phyloP scores from a whole-genome alignment of 139 green algal species.

The Chlamydomonas schloesseri region DNA sequence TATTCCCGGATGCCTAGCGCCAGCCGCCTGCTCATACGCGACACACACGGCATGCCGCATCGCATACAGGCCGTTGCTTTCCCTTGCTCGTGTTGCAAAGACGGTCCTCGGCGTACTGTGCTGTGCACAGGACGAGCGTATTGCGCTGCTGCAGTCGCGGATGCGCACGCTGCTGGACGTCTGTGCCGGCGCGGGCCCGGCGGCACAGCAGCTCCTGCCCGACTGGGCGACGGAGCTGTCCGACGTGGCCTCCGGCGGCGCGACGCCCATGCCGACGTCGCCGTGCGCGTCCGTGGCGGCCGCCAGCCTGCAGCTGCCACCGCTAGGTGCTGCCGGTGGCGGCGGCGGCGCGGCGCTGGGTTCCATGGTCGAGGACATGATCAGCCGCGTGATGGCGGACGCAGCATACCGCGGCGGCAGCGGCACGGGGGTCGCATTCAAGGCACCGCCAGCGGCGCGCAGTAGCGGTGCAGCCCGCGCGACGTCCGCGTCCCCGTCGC shows the following conservation, averaged over 20 bases:
- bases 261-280: too few species aligned
- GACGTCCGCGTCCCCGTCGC: not conserved
- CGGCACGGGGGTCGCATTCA: not conserved
- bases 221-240: too few species aligned
- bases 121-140: conserved; percentile 52
- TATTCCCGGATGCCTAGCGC: too few species aligned
- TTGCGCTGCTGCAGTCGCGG: conserved; percentile 41
- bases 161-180: conserved; percentile 4
- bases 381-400: conserved; percentile 8
- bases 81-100: too few species aligned
- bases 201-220: not conserved
- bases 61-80: too few species aligned
- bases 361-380: conserved; percentile 21
- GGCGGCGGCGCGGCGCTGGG: not conserved
- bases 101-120: too few species aligned
- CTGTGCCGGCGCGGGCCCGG: too few species aligned
- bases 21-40: too few species aligned
- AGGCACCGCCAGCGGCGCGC: not conserved
- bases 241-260: too few species aligned
- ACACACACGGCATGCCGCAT: too few species aligned
- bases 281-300: too few species aligned
- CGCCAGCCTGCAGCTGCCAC: not conserved
- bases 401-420: not conserved
- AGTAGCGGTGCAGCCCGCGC: not conserved
- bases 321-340: not conserved